Evolutionary conservation across 2,329 filamentous ascomycete species (phyloP).

Genomic region (Claviceps africana): DNA sequence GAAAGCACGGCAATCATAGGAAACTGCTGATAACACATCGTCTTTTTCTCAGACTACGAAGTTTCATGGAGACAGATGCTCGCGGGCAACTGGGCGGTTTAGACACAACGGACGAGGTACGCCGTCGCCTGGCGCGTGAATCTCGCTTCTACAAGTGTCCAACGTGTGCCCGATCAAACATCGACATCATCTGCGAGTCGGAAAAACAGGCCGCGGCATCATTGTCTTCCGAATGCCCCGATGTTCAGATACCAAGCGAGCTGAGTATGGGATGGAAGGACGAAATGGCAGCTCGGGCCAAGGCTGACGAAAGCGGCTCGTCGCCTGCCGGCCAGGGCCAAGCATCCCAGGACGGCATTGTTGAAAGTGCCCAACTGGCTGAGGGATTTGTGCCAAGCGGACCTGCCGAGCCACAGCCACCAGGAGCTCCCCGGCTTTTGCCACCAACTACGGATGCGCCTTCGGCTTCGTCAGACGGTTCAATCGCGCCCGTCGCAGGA

Average conservation of each 20-base stretch:
- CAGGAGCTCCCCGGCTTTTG: background rate
- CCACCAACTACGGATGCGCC: background rate
- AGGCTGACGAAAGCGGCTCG: background rate
- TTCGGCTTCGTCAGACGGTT: background rate
- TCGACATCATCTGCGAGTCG: constrained; percentile 58
- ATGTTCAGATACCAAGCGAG: constrained; percentile 38
- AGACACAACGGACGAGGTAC: constrained; percentile 55
- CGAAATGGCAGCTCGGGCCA: constrained; percentile 39
- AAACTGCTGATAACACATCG: constrained; percentile 1
- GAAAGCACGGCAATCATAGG: no score
- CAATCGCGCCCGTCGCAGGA: background rate
- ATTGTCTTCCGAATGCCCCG: constrained; percentile 19
- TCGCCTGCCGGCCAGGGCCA: background rate
- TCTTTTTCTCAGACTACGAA: constrained; percentile 42
- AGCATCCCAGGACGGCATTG: constrained; percentile 15
- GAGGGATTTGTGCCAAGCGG: constrained; percentile 45
- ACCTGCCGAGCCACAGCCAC: constrained; percentile 8
- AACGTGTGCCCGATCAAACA: constrained; percentile 57
- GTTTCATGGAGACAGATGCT: constrained; percentile 86
- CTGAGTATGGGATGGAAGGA: constrained; percentile 59
- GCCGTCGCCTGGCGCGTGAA: constrained; percentile 54
- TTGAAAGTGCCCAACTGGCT: constrained; percentile 32
- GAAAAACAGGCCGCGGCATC: constrained; percentile 39
- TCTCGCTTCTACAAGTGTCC: constrained; percentile 54
- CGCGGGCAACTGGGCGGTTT: constrained; percentile 82